Conservation (phyloP, 2,329 filamentous ascomycete genomes). For the Colletotrichum sp. region DNA sequence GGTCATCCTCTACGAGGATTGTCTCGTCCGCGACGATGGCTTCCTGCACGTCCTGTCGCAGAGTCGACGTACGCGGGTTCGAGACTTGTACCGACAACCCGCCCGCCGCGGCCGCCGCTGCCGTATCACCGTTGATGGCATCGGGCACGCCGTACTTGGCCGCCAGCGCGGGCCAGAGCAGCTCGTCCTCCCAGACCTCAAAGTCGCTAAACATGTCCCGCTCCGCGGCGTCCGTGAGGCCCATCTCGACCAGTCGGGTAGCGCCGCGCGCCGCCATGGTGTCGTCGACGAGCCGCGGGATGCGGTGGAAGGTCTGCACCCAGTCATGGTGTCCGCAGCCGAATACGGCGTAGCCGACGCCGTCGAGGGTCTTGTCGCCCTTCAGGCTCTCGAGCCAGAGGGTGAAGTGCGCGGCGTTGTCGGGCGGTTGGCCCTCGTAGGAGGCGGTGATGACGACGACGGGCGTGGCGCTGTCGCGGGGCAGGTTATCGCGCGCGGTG, state of each 20-base stretch:
- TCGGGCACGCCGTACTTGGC: slow-evolving; percentile 51
- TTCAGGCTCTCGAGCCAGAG: slow-evolving; percentile 61
- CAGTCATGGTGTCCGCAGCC: slow-evolving; percentile 67
- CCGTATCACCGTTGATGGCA: slow-evolving; percentile 28
- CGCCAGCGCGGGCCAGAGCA: slow-evolving; percentile 54
- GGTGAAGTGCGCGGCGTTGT: slow-evolving; percentile 71
- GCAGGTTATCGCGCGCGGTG: slow-evolving; percentile 58
- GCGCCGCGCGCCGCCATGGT: slow-evolving; percentile 45
- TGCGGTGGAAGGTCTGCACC: slow-evolving; percentile 67
- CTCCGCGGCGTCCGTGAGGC: slow-evolving; percentile 63
- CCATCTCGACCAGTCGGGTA: slow-evolving; percentile 46
- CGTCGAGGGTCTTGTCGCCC: slow-evolving; percentile 50
- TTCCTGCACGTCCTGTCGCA: slow-evolving; percentile 66
- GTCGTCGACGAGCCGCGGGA: slow-evolving; percentile 68
- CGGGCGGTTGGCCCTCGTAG: slow-evolving; percentile 74
- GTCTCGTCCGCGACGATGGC: slow-evolving; percentile 60
- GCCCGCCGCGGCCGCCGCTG: slow-evolving; percentile 18
- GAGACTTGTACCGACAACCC: slow-evolving; percentile 55
- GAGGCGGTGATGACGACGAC: slow-evolving; percentile 69
- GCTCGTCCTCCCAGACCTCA: slow-evolving; percentile 69
- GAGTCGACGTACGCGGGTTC: slow-evolving; percentile 57
- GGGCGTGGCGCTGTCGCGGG: slow-evolving; percentile 52
- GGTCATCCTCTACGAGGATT: slow-evolving; percentile 39
- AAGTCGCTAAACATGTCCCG: slow-evolving; percentile 72
- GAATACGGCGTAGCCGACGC: slow-evolving; percentile 68